These are phyloP conservation scores for Cicer judaicum DNA, from an alignment of 306 rosid species.

Conservation along the genomic window DNA sequence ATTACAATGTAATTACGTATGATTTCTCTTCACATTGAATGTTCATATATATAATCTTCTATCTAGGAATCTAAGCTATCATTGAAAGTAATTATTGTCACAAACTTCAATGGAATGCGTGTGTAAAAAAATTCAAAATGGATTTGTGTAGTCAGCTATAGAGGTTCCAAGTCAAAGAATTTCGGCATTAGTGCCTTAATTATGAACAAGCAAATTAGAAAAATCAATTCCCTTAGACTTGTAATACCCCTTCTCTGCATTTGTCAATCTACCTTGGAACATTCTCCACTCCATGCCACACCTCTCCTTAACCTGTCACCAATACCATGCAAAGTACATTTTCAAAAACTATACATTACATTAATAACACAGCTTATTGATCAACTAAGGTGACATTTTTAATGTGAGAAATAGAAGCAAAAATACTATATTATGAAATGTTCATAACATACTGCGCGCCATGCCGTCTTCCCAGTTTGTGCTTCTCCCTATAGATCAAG, in stretches of 20 bases:
- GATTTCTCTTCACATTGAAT: slow-evolving; percentile 3
- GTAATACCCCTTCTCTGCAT: slow-evolving; percentile 80
- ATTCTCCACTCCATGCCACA: slow-evolving; percentile 96
- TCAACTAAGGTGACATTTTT: not conserved
- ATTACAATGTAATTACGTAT: slow-evolving; percentile 7
- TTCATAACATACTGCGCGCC: slow-evolving; percentile 78
- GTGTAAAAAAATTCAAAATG: too few species aligned
- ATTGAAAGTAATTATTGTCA: slow-evolving; percentile 39
- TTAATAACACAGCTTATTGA: not conserved
- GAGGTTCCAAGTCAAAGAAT: not conserved
- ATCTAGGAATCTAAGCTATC: slow-evolving; percentile 14
- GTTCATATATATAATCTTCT: not conserved
- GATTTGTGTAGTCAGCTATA: too few species aligned
- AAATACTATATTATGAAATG: slow-evolving; percentile 5
- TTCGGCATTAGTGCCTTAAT: slow-evolving; percentile 31
- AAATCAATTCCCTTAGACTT: slow-evolving; percentile 60
- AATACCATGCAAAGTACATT: slow-evolving; percentile 14
- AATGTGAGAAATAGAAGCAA: not conserved
- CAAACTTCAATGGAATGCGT: too few species aligned
- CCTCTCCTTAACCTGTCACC: slow-evolving; percentile 87
- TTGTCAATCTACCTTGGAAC: slow-evolving; percentile 78
- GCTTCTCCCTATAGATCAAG: slow-evolving; percentile 78
- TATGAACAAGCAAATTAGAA: slow-evolving; percentile 53
- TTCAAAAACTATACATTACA: not conserved
- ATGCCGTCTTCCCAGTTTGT: slow-evolving; percentile 70